Conservation (phyloP, 768 basidiomycete genomes). For the Suillus weaverae region DNA sequence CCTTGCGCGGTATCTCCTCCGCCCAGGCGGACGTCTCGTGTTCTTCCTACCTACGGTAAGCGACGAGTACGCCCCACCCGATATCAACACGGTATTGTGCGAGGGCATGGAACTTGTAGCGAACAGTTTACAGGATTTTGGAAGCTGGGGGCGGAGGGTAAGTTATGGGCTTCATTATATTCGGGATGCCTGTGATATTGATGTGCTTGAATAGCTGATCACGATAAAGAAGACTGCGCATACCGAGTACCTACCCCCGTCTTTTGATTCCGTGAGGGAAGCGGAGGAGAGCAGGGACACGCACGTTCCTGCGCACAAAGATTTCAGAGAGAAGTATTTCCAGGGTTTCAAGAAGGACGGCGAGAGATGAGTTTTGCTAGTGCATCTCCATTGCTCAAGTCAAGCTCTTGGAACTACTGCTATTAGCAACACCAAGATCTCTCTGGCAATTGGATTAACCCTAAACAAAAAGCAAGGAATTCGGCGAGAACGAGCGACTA, state of each 20-base stretch:
- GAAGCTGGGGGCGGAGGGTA: slow-evolving; percentile 91
- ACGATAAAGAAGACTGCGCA: slow-evolving; percentile 77
- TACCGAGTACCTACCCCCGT: slow-evolving; percentile 48
- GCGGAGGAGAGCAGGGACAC: slow-evolving; percentile 8
- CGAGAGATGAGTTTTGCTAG: slow-evolving; percentile 7
- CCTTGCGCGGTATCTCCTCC: slow-evolving; percentile 80
- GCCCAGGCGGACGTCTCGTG: slow-evolving; percentile 84
- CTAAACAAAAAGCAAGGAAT: not conserved
- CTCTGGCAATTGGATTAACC: not conserved
- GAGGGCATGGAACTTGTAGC: slow-evolving; percentile 87
- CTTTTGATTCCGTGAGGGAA: slow-evolving; percentile 41
- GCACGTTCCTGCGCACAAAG: slow-evolving; percentile 80
- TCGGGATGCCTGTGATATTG: slow-evolving; percentile 2
- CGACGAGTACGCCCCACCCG: slow-evolving; percentile 87
- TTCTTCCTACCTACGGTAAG: slow-evolving; percentile 94
- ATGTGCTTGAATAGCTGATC: slow-evolving; percentile 63
- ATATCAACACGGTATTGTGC: slow-evolving; percentile 75
- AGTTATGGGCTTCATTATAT: slow-evolving; percentile 30
- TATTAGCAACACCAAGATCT: not conserved
- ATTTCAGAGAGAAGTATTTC: slow-evolving; percentile 88
- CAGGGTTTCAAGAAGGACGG: slow-evolving; percentile 65
- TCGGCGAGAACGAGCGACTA: not conserved
- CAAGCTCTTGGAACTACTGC: not conserved
- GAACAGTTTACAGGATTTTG: slow-evolving; percentile 91
- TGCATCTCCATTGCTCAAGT: slow-evolving; percentile 2